Base-by-base conservation (phyloP, 805 yeast genomes). In the Lipomyces japonicus region DNA sequence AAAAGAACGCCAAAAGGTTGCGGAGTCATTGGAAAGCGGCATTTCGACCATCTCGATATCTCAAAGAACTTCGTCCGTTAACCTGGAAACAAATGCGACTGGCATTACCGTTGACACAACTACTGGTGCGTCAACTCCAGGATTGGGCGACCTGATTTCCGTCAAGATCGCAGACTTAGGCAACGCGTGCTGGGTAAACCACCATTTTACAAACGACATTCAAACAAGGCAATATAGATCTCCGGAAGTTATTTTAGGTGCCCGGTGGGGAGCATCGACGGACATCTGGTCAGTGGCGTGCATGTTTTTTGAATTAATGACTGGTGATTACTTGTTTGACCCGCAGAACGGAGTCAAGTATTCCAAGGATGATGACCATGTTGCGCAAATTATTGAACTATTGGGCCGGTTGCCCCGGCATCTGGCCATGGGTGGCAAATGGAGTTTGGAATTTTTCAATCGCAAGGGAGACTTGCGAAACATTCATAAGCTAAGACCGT, bases 211-310 rank as follows among this genome's bases (percentile, higher is more conserved):
- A 3, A 80, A 87, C 66, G 90, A 87, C 56, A 86, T 89, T 54
- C 96, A 89, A 68, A 89, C 97, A 1, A 75, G 97, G 40, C 96
- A 89, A 66, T 89, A 89, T 67, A 75, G 98, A 39, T 79, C 96
- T 0, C 97, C 97, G 1, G 98, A 91, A 63, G 86, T 84, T 3
- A 68, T 86, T 14, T 61, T 85, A 18, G 93, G 95, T 0, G 78
- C 85, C 7, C 74, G 78, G 28, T 93, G 98, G 98, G 98, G 98
- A 0, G 89, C 95, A 45, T 81, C 91, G 47, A 83, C 95, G 1
- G 98, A 93, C 68, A 77, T 91, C 42, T 93, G 98, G 98, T 86
- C 96, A n/a, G 74, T 86, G 61, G 97, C 95, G 0, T 90, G 97
- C 69, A 70, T 93, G 62, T 74, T 86, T 1, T 93, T 93, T 69